Evolutionary conservation across 306 rosid genomes (phyloP).

Genomic region (Cicer bijugum): DNA sequence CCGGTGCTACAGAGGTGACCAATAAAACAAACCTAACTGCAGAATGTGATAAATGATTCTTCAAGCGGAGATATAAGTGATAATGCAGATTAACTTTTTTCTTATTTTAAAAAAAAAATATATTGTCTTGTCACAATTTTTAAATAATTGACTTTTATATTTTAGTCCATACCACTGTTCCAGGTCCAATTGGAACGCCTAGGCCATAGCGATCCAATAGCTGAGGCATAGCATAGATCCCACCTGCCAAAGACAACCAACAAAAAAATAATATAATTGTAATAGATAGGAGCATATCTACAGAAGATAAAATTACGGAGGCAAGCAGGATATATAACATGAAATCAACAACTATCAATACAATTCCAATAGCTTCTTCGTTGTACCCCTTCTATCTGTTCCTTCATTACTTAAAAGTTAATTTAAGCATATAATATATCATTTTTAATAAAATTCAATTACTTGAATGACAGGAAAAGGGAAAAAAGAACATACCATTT

Average conservation of each 20-base stretch:
- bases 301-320: conserved; percentile 16
- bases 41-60: neutral
- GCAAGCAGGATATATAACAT: conserved; percentile 2
- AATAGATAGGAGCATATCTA: conserved; percentile 32
- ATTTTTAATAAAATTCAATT: neutral
- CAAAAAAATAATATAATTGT: conserved; percentile 15
- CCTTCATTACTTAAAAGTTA: conserved; percentile 11
- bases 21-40: conserved; percentile 28
- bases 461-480: conserved; percentile 20
- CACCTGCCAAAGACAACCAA: conserved; percentile 60
- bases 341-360: conserved; percentile 17
- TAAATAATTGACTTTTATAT: conserved; percentile 7
- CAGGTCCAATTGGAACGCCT: conserved; percentile 88
- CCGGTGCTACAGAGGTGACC: neutral
- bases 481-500: conserved; percentile 21
- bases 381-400: neutral
- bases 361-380: conserved; percentile 19
- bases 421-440: neutral
- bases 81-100: neutral
- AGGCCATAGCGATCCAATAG: conserved; percentile 86
- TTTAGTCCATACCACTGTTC: conserved; percentile 71
- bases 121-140: neutral
- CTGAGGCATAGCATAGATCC: conserved; percentile 86
- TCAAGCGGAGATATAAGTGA: conserved; percentile 2
- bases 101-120: neutral